Evolutionary conservation across 169 alveolate species (phyloP), one percentile per base, ranked within the genome.

Genomic region (Plasmodium malariae): DNA sequence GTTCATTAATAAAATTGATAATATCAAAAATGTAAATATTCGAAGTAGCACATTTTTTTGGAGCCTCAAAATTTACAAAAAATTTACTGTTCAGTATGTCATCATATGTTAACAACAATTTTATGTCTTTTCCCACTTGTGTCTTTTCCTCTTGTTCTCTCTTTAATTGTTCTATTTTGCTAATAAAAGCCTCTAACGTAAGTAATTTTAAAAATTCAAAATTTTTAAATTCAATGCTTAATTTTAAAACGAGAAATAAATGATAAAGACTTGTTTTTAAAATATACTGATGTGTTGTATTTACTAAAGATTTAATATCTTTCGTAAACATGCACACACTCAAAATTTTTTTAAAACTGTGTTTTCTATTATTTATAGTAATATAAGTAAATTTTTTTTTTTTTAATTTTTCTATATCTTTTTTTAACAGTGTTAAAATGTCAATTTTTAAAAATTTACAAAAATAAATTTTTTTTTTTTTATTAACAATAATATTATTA

Each of bases 321-420:
- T 24, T 32, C 2, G 49, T 4, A 67, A 32, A 21, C 36, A 80
- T 49, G 30, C 59, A 67, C 11, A 49, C 26, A 5, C 17, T 49
- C 9, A 80, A 17, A 24, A 80, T 12, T 28, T 67, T 80, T 49
- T 65, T 80, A 67, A 80, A 49, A 19, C 60, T n/a, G n/a, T 54
- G 80, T 54, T 49, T 80, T 51, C 90, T 67, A 30, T 80, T 80
- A 9, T 43, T 71, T 49, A 54, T 21, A 45, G 32, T 40, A 43
- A 65, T 30, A 60, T 67, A 67, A 17, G 65, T 80, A 30, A 28
- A 49, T 54, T 80, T 63, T 4, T 80, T 54, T 49, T 67, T 80
- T 54, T 37, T 80, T 59, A 80, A 70, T 1, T 55, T 54, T 80
- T 80, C 90, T 51, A 67, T 67, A 70, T 80, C 90, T 30, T 32